These are phyloP conservation scores for Vitis riparia DNA, from an alignment of 164 flowering plant genomes.

Conservation along the genomic window DNA sequence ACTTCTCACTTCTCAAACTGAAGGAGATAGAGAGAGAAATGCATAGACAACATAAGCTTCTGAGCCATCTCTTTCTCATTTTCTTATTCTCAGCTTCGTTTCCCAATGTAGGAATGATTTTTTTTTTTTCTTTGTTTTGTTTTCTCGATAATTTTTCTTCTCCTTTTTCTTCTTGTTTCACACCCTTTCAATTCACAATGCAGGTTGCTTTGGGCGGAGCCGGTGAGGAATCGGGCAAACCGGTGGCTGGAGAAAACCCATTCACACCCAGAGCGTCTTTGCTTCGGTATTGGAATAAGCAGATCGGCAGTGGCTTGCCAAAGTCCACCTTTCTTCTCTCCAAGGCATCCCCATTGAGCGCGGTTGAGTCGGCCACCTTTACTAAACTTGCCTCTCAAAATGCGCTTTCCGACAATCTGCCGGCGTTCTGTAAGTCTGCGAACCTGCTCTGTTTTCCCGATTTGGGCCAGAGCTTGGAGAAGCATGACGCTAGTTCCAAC, in stretches of 20 bases:
- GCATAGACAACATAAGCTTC: too few relatives aligned
- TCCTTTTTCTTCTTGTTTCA: background rate
- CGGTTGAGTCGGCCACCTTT: constrained; percentile 51
- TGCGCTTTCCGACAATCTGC: constrained; percentile 48
- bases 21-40: too few relatives aligned
- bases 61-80: too few relatives aligned
- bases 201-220: constrained; percentile 33
- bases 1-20: too few relatives aligned
- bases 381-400: constrained; percentile 55
- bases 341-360: constrained; percentile 72
- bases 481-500: constrained; percentile 34
- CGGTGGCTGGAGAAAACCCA: constrained; percentile 43
- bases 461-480: constrained; percentile 41
- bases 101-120: too few relatives aligned
- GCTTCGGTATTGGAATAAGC: constrained; percentile 77
- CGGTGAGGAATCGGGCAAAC: constrained; percentile 9
- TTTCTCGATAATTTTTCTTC: background rate
- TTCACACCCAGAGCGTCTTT: constrained; percentile 69
- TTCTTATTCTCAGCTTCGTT: too few relatives aligned
- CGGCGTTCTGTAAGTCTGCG: constrained; percentile 68
- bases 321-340: constrained; percentile 54
- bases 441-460: constrained; percentile 80
- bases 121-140: too few relatives aligned
- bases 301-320: constrained; percentile 46
- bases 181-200: constrained; percentile 21